Evolutionary conservation across 1,284 basidiomycete genomes (phyloP).

Genomic region (Cutaneotrichosporon cyanovorans): DNA sequence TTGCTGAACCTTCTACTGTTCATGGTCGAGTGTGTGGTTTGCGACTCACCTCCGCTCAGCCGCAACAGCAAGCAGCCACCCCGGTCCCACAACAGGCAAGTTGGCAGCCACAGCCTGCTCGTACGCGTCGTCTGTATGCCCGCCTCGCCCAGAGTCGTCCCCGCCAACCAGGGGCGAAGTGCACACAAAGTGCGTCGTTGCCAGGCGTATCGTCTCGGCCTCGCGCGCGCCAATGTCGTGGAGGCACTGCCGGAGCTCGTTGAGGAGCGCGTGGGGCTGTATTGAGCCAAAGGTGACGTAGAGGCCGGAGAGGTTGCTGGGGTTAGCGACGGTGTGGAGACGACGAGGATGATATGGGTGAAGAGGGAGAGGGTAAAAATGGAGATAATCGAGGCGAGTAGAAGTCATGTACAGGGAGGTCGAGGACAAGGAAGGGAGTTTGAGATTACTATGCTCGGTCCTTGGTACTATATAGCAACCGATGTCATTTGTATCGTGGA

Average conservation of each 20-base stretch:
- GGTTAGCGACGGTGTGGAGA: neutral
- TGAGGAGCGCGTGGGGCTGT: conserved; percentile 63
- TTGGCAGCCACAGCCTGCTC: conserved; percentile 82
- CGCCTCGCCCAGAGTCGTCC: conserved; percentile 47
- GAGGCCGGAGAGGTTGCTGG: conserved; percentile 79
- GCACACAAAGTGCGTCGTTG: conserved; percentile 93
- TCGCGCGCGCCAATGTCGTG: conserved; percentile 75
- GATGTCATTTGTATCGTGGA: no score
- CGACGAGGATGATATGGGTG: no score
- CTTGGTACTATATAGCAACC: no score
- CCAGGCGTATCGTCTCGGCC: conserved; percentile 88
- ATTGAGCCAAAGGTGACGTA: conserved; percentile 86
- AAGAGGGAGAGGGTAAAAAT: no score
- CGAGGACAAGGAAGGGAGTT: no score
- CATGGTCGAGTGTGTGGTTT: no score
- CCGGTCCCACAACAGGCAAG: conserved; percentile 81
- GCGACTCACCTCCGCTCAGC: conserved; percentile 66
- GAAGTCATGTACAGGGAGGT: no score
- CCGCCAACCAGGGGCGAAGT: conserved; percentile 65
- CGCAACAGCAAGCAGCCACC: conserved; percentile 81
- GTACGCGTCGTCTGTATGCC: conserved; percentile 61
- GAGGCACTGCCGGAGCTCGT: conserved; percentile 68
- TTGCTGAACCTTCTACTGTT: no score
- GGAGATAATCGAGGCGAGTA: no score
- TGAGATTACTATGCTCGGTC: no score